Conservation (phyloP, 495 filamentous ascomycete genomes). For the Halenospora varia region DNA sequence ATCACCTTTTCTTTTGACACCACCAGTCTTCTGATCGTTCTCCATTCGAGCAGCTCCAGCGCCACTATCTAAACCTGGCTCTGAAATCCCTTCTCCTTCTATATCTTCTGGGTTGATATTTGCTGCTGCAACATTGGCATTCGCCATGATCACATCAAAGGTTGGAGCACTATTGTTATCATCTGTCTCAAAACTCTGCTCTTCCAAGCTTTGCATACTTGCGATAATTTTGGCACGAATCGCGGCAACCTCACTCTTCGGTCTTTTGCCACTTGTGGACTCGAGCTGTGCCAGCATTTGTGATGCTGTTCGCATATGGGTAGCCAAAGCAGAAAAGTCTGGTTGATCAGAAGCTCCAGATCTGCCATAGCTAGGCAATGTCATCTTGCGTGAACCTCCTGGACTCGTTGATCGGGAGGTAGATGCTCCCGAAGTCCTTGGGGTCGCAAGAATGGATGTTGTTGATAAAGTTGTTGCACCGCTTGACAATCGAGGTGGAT, state of each 20-base stretch:
- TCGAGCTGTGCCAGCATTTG: slow-evolving; percentile 78
- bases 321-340: slow-evolving; percentile 70
- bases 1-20: slow-evolving; percentile 69
- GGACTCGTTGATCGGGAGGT: slow-evolving; percentile 59
- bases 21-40: slow-evolving; percentile 75
- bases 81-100: slow-evolving; percentile 23
- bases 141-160: slow-evolving; percentile 68
- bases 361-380: slow-evolving; percentile 38
- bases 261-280: slow-evolving; percentile 65
- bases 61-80: slow-evolving; percentile 46
- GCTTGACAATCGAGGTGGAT: slow-evolving; percentile 49
- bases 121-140: slow-evolving; percentile 28
- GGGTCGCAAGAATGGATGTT: slow-evolving; percentile 46
- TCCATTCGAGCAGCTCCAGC: slow-evolving; percentile 75
- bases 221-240: slow-evolving; percentile 76
- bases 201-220: slow-evolving; percentile 78
- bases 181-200: slow-evolving; percentile 67
- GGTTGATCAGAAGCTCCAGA: slow-evolving; percentile 47
- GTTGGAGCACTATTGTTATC: slow-evolving; percentile 53
- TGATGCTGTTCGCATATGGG: slow-evolving; percentile 74
- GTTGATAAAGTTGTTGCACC: slow-evolving; percentile 49
- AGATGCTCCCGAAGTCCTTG: slow-evolving; percentile 40
- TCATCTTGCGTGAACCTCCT: slow-evolving; percentile 45
- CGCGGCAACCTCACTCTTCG: slow-evolving; percentile 66
- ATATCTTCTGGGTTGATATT: slow-evolving; percentile 41